Conservation (phyloP, 2,329 filamentous ascomycete genomes). For the Phialocephala sp. region DNA sequence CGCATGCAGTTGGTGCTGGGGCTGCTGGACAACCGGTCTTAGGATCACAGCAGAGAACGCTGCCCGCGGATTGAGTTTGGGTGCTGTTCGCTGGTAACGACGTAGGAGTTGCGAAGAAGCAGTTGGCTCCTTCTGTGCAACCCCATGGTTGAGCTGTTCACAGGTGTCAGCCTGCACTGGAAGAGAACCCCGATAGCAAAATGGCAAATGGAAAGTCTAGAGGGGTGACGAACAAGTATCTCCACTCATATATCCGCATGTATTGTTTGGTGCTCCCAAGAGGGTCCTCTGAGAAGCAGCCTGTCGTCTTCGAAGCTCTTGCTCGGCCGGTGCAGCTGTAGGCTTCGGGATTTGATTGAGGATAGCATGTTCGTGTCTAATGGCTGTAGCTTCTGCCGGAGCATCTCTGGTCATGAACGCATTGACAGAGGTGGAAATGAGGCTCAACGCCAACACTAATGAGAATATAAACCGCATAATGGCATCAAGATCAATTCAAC, state of each 20-base stretch:
- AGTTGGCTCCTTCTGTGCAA: slow-evolving; percentile 26
- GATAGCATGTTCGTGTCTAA: slow-evolving; percentile 22
- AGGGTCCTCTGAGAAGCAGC: slow-evolving; percentile 45
- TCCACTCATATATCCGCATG: slow-evolving; percentile 56
- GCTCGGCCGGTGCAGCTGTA: slow-evolving; percentile 47
- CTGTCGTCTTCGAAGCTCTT: slow-evolving; percentile 35
- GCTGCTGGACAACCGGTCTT: slow-evolving; percentile 26
- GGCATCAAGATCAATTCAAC: background rate
- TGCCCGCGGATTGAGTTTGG: slow-evolving; percentile 17
- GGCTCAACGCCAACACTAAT: background rate
- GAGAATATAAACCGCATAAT: background rate
- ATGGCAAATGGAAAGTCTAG: background rate
- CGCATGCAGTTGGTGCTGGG: slow-evolving; percentile 32
- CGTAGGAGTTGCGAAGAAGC: slow-evolving; percentile 31
- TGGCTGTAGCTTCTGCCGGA: slow-evolving; percentile 16
- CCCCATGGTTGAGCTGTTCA: slow-evolving; percentile 31
- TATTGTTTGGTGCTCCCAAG: slow-evolving; percentile 55
- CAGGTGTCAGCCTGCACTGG: background rate
- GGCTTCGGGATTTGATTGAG: slow-evolving; percentile 45
- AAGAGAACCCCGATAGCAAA: background rate
- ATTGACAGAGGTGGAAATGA: slow-evolving; percentile 4
- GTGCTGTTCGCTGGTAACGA: slow-evolving; percentile 9
- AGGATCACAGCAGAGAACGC: slow-evolving; percentile 30
- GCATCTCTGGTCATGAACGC: slow-evolving; percentile 5
- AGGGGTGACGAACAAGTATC: slow-evolving; percentile 42